Conservation (phyloP, 1,139 yeast genomes). For the Taphrina deformans region DNA sequence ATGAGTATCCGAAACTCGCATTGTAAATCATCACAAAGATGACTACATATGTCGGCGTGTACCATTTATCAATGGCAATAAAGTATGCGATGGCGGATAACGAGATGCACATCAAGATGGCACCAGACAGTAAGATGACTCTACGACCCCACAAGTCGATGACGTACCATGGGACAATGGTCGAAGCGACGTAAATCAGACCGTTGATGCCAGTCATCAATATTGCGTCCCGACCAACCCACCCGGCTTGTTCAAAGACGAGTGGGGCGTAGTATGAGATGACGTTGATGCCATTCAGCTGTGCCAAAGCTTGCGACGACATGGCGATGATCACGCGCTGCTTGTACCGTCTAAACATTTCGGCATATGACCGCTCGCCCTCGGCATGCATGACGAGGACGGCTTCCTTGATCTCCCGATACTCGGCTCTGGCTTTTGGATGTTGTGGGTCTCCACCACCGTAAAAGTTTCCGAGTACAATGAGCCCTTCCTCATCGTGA, state of each 20-base stretch:
- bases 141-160: slow-evolving; percentile 91
- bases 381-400: slow-evolving; percentile 74
- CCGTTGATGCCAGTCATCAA: slow-evolving; percentile 92
- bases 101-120: slow-evolving; percentile 73
- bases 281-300: slow-evolving; percentile 87
- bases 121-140: slow-evolving; percentile 74
- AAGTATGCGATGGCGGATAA: slow-evolving; percentile 66
- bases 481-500: slow-evolving; percentile 82
- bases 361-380: slow-evolving; percentile 69
- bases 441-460: slow-evolving; percentile 62
- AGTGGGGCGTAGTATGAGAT: slow-evolving; percentile 91
- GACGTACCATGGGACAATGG: slow-evolving; percentile 87
- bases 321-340: slow-evolving; percentile 84
- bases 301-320: slow-evolving; percentile 89
- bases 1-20: slow-evolving; percentile 47
- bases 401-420: slow-evolving; percentile 75
- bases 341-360: slow-evolving; percentile 69
- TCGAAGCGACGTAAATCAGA: slow-evolving; percentile 67
- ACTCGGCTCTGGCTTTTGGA: slow-evolving; percentile 64
- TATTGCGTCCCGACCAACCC: slow-evolving; percentile 84
- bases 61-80: slow-evolving; percentile 57
- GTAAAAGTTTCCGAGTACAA: slow-evolving; percentile 78
- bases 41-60: slow-evolving; percentile 74
- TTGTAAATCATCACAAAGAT: slow-evolving; percentile 73
- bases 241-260: slow-evolving; percentile 92